phyloP scores from a whole-genome alignment of 2,329 filamentous ascomycete species.

The Colletotrichum acutatum region DNA sequence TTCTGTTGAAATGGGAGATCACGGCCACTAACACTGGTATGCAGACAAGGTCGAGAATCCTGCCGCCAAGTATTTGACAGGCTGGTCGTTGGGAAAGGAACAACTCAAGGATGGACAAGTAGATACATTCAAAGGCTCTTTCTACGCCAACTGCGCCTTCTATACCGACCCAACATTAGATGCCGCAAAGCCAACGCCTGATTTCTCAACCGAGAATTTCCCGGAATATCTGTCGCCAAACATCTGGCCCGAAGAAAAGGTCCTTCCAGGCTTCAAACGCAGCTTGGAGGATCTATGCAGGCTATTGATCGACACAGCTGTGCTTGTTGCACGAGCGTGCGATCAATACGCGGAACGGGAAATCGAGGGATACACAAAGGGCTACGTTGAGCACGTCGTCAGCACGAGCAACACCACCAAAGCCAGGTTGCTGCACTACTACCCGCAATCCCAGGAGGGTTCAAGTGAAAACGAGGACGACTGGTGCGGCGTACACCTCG shows the following conservation, averaged over 20 bases:
- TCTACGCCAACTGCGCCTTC: conserved; percentile 86
- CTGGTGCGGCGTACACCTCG: conserved; percentile 78
- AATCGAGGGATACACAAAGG: conserved; percentile 78
- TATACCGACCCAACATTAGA: conserved; percentile 73
- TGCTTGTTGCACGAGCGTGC: conserved; percentile 86
- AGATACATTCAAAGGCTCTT: conserved; percentile 84
- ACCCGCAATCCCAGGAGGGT: conserved; percentile 64
- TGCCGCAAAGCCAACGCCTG: conserved; percentile 68
- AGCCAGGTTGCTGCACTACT: conserved; percentile 92
- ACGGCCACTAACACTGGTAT: conserved; percentile 26
- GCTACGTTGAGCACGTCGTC: conserved; percentile 89
- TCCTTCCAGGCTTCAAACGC: conserved; percentile 79
- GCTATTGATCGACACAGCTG: conserved; percentile 89
- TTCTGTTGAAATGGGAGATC: neutral
- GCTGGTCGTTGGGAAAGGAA: conserved; percentile 86
- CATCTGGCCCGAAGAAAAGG: conserved; percentile 79
- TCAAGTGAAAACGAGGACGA: conserved; percentile 45
- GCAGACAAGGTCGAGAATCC: conserved; percentile 67
- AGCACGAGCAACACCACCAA: conserved; percentile 88
- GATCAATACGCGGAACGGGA: conserved; percentile 85
- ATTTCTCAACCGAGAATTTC: conserved; percentile 71
- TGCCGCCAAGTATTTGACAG: conserved; percentile 71
- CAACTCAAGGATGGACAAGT: conserved; percentile 81
- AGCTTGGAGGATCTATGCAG: conserved; percentile 81
- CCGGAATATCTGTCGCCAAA: conserved; percentile 91